Base-by-base conservation (phyloP, 805 yeast genomes). In the Yarrowia deformans region DNA sequence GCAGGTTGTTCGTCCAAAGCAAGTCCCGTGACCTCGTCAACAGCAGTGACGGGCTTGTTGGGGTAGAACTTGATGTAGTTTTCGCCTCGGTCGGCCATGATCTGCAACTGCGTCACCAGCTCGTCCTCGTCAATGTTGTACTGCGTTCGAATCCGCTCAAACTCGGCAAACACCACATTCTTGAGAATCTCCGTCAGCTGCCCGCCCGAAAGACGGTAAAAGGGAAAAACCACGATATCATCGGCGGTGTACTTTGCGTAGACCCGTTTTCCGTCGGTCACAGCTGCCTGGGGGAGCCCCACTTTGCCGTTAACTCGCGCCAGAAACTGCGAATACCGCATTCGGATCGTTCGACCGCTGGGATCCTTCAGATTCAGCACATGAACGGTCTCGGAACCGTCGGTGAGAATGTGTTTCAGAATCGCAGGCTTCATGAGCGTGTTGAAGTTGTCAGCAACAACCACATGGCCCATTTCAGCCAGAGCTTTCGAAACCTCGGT, bases 121-220 rank as follows among this genome's bases (percentile, higher is more conserved):
- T 56, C 64, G 40, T 40, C 64, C 23, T 56, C 64, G 1, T 19
- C 45, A 14, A 54, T 8, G 23, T 13, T 10, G 39, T 56, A 56
- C 40, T 56, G 19, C 3, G 9, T 29, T 32, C 40, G 9, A n/a
- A 56, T 23, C 0, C 64, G 64, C n/a, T 42, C 64, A 43, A 56
- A 32, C 29, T 56, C 64, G 6, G 64, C 32, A 16, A 43, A n/a
- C 16, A 56, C 49, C 0, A 32, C 39, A 5, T 42, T 32, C 13
- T 32, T 42, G 8, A 42, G n/a, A 16, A 40, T 6, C 8, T 43
- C 52, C 10, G 9, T n/a, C 52, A 60, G 18, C 18, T 45, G 32
- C 3, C 3, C 18, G 4, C 23, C 66, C 0, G 40, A 14, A 5
- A 60, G 6, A 13, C 14, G 19, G 42, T 43, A 43, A 8, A 34